Evolutionary conservation across 2,329 filamentous ascomycete genomes (phyloP), one percentile per base, ranked within the genome.

Genomic region (Beauveria medogensis): DNA sequence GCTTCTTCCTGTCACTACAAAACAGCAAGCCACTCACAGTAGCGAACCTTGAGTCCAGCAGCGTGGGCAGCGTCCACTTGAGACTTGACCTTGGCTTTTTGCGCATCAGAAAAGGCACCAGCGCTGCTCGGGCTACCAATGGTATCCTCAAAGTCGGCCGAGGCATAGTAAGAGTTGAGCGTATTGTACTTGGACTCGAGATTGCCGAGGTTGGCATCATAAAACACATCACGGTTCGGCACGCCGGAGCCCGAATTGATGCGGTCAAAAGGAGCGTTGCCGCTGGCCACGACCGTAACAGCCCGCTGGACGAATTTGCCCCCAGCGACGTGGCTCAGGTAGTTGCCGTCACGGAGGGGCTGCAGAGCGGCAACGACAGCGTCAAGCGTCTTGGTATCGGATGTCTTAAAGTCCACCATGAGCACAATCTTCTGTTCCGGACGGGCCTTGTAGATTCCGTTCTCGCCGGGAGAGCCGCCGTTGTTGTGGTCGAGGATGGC

Each of bases 241-340:
- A 62, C 63, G 7, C 62, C 61, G 20, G 63, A 59, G 8, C 61
- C 63, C 7, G 58, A 30, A 34, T 55, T 58, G 47, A 64, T 63
- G 44, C 61, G 55, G 34, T 63, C 63, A 55, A 61, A 64, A 5
- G 56, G 56, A 1, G 61, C 58, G 7, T 82, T 82, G 14, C 89
- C 88, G 1, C 86, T 89, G 1, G 82, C 86, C 2, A 91, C 85
- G 2, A 91, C 81, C 0, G 87, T 91, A 41, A 91, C 72, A 1
- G 85, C 83, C 1, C 87, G 76, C 24, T 74, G 68, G 43, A 81
- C 70, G 2, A 88, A 69, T 18, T 74, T 68, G 18, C 75, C 78
- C 54, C 84, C 76, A 26, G 82, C 74, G 57, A 82, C 79, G 63
- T 74, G 78, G 14, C 77, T 80, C 22, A 87, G 70, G 78, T 80